Base-by-base conservation (phyloP, 2,329 filamentous ascomycete genomes). In the Massarina eburnea region DNA sequence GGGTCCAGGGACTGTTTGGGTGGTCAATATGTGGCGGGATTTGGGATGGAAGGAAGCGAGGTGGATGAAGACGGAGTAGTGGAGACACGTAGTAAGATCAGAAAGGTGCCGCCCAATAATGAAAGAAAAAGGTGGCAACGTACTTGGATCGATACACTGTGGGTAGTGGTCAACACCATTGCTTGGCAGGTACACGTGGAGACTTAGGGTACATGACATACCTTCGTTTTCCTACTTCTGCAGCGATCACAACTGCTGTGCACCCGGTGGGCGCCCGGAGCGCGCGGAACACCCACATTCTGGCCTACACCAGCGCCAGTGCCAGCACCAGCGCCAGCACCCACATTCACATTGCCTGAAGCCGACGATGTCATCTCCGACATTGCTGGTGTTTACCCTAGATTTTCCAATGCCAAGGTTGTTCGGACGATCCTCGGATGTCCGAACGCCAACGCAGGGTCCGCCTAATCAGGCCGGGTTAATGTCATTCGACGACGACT, bases 101-200 rank as follows among this genome's bases (percentile, higher is more conserved):
- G n/a, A n/a, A n/a, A n/a, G n/a, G n/a, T 20, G 8, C 9, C 18
- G 27, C 33, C 39, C 39, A 39, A 42, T 24, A 17, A 21, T 41
- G 29, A 37, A 43, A 38, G 21, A 27, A 35, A 22, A 46, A 45
- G 41, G 41, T 35, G 43, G 33, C 43, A 39, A 41, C 59, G 36
- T 65, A 70, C 67, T 58, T 54, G 67, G 67, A 54, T 70, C 67
- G 48, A 70, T 68, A 46, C 67, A 70, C 66, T 70, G 49, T 27
- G 39, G 39, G 34, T n/a, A n/a, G n/a, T 12, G n/a, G 27, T 17
- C 15, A 33, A 42, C 67, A 57, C n/a, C 66, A 53, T 41, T 41
- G 41, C 63, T 63, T 55, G 60, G 60, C 60, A 48, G 22, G 12
- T 29, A 30, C 27, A 30, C 27, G 27, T 14, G 12, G 37, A 27